These are phyloP conservation scores for Ganoderma resinaceum DNA, from an alignment of 1,284 basidiomycete species.

Conservation along the genomic window DNA sequence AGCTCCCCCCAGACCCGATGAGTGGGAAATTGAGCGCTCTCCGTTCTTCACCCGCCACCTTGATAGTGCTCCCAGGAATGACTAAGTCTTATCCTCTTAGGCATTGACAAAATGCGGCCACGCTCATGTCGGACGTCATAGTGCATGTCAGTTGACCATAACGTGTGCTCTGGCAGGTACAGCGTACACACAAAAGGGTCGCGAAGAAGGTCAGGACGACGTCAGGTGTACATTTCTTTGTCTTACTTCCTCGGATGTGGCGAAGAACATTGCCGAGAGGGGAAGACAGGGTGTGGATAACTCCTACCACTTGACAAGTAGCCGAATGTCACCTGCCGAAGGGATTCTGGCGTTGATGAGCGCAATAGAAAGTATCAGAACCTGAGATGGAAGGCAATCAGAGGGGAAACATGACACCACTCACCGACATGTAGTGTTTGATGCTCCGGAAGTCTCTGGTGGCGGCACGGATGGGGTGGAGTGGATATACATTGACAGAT, in stretches of 20 bases:
- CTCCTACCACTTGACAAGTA: background rate
- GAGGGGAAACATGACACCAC: constrained; percentile 17
- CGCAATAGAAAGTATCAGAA: constrained; percentile 11
- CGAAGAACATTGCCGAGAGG: constrained; percentile 39
- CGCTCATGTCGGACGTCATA: constrained; percentile 47
- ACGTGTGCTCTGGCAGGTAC: constrained; percentile 69
- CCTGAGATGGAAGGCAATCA: background rate
- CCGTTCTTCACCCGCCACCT: background rate
- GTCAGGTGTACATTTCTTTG: constrained; percentile 56
- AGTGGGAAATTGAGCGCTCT: background rate
- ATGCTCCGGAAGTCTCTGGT: constrained; percentile 45
- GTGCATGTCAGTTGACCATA: constrained; percentile 55
- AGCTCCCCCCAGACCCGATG: background rate
- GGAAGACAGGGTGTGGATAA: constrained; percentile 31
- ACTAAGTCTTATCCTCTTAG: constrained; percentile 30
- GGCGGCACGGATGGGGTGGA: constrained; percentile 69
- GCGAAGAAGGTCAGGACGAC: constrained; percentile 64
- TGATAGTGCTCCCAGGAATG: background rate
- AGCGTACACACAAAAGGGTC: constrained; percentile 54
- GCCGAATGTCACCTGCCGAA: constrained; percentile 42
- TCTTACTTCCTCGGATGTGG: constrained; percentile 43
- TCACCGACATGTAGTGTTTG: constrained; percentile 45
- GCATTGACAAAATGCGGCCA: constrained; percentile 65
- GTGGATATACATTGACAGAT: constrained; percentile 69
- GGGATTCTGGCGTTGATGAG: constrained; percentile 59